Evolutionary conservation across 805 yeast genomes (phyloP), one percentile per base, ranked within the genome.

Genomic region (Tetrapisispora nanseiensis): DNA sequence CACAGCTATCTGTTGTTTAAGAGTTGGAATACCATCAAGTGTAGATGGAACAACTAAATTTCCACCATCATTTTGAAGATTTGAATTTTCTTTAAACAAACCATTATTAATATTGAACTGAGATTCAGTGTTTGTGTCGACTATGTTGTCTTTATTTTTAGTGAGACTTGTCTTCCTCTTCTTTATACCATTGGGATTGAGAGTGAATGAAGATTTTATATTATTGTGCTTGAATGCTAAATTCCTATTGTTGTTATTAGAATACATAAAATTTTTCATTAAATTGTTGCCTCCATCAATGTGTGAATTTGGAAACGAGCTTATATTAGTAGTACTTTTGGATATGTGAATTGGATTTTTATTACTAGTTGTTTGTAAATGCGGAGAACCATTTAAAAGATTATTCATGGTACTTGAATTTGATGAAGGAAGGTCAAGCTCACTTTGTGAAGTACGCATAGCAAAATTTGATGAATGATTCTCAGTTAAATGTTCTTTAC

Each of bases 111-210:
- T 19, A 26, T 24, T 24, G 23, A 8, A 7, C 3, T 13, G 18
- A 15, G 32, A 10, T 29, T 4, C 4, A 5, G 19, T 15, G 19
- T 29, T 29, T n/a, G 15, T n/a, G 15, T 26, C 4, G n/a, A n/a
- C n/a, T n/a, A n/a, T n/a, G n/a, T n/a, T 29, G 32, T 15, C 16
- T 6, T 19, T 29, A 20, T 33, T 13, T 20, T 39, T 36, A 24
- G 43, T 42, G 19, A 18, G 34, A 19, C 16, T 12, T 34, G 45
- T 47, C 35, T 46, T 52, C 9, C 64, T 47, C 34, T 52, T 52
- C 42, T 59, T 61, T 16, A 61, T 55, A 3, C 62, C 63, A 31
- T 58, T 56, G 2, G 65, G 64, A 45, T 61, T 57, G 41, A 61
- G 37, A 10, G 55, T 54, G 34, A 61, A 61, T 4, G 59, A 41